phyloP scores from a whole-genome alignment of 371 early-diverging fungal species.

The Chytridiales sp. region DNA sequence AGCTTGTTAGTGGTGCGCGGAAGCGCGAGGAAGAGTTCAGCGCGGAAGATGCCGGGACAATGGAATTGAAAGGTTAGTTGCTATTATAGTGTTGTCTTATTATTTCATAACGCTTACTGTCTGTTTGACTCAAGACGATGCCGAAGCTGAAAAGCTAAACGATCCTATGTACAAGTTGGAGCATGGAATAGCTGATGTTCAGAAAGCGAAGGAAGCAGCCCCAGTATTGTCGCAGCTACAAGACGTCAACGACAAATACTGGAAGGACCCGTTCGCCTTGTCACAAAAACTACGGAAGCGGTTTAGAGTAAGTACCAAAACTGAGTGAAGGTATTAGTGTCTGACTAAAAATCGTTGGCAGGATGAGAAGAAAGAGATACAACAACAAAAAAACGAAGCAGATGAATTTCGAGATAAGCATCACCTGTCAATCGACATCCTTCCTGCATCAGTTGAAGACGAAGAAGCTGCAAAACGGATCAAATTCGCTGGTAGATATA shows the following conservation, averaged over 20 bases:
- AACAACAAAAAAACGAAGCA: constrained; percentile 46
- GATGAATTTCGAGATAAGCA: constrained; percentile 59
- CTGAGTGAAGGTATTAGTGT: not conserved
- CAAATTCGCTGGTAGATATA: constrained; percentile 12
- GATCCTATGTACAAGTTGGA: constrained; percentile 75
- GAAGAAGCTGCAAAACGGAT: constrained; percentile 24
- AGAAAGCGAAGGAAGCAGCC: constrained; percentile 49
- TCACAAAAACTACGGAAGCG: constrained; percentile 70
- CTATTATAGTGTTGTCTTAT: not conserved
- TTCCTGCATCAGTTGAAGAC: constrained; percentile 50
- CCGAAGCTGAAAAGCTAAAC: constrained; percentile 54
- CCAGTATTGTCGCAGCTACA: constrained; percentile 58
- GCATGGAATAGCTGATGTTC: constrained; percentile 57
- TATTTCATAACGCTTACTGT: constrained; percentile 4
- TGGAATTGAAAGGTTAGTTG: constrained; percentile 51
- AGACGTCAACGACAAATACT: constrained; percentile 52
- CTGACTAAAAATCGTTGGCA: constrained; percentile 2
- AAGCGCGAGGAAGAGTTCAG: constrained; percentile 74
- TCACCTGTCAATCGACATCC: constrained; percentile 54
- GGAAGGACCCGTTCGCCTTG: constrained; percentile 74
- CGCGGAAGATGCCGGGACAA: constrained; percentile 69
- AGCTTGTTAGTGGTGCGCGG: constrained; percentile 73
- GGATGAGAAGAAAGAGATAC: constrained; percentile 60
- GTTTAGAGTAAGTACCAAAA: constrained; percentile 54
- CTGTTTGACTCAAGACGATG: constrained; percentile 48